A percentile compares a stretch with the other conserved stretches of the same genome.
These are phyloP conservation scores for Russula olivacea DNA, from an alignment of 768 basidiomycete species.

Conservation along the genomic window DNA sequence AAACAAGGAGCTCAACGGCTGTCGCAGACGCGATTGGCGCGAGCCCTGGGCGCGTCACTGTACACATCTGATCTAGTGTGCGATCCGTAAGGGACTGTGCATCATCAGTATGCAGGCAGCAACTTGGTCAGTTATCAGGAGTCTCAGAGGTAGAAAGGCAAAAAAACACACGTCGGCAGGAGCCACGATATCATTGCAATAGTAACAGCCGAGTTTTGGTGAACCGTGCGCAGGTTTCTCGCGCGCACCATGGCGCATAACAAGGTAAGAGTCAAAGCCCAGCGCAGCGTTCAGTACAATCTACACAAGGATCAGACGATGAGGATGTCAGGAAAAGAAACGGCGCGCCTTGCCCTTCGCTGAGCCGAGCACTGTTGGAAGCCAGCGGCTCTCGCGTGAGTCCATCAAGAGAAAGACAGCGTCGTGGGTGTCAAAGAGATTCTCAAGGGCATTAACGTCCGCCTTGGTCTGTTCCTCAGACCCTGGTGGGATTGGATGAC, in stretches of 20 bases:
- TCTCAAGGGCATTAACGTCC: conserved; percentile 70
- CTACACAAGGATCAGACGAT: conserved; percentile 34
- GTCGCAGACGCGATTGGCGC: conserved; percentile 89
- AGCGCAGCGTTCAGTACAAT: conserved; percentile 92
- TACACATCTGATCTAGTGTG: conserved; percentile 98
- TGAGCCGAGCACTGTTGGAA: conserved; percentile 84
- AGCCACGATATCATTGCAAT: conserved; percentile 97
- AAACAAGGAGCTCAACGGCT: conserved; percentile 87
- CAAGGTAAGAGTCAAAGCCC: conserved; percentile 93
- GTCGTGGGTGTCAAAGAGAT: conserved; percentile 80
- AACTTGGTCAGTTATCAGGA: not conserved
- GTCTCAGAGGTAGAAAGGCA: not conserved
- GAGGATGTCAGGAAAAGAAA: not conserved
- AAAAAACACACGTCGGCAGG: conserved; percentile 71
- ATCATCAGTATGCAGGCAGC: not conserved
- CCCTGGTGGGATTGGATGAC: conserved; percentile 75
- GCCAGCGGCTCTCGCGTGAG: conserved; percentile 94
- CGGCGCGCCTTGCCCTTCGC: conserved; percentile 71
- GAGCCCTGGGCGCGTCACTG: conserved; percentile 91
- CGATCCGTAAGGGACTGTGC: conserved; percentile 69
- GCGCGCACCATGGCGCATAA: conserved; percentile 90
- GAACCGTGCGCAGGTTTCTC: conserved; percentile 31
- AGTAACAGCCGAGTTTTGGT: conserved; percentile 80
- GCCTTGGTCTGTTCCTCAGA: conserved; percentile 51
- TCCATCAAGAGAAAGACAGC: conserved; percentile 94